Percentiles rank a stretch among this genome's conserved stretches.
phyloP scores from a whole-genome alignment of 2,329 filamentous ascomycete genomes.

The Beauveria bassiana region DNA sequence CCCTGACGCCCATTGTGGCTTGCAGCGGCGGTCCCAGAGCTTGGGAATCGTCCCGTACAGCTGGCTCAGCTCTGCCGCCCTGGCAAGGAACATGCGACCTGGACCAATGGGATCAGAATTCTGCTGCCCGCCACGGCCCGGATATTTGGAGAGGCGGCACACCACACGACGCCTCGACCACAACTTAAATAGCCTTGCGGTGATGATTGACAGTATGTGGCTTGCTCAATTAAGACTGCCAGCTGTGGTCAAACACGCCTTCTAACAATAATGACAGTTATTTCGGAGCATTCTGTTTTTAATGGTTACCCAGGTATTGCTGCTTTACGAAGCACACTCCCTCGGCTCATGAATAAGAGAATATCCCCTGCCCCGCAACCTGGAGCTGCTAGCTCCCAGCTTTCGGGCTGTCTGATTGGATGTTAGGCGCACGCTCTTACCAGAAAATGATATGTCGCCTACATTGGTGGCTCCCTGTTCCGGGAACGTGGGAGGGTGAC shows the following conservation, averaged over 20 bases:
- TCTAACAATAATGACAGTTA: background rate
- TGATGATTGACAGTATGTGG: background rate
- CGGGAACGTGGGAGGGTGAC: constrained; percentile 2
- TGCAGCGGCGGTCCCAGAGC: background rate
- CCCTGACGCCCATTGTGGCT: background rate
- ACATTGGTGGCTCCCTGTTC: constrained; percentile 6
- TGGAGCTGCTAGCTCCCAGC: background rate
- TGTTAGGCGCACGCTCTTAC: constrained; percentile 7
- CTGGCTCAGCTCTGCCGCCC: constrained; percentile 4
- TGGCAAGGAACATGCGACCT: background rate
- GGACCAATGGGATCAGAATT: background rate
- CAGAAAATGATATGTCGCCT: constrained; percentile 15
- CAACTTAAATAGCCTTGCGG: background rate
- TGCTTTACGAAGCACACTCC: background rate
- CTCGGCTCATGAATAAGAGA: background rate
- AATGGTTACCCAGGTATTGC: background rate
- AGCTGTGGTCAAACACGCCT: background rate
- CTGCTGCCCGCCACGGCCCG: constrained; percentile 1
- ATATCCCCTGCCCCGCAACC: background rate
- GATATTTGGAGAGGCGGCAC: background rate
- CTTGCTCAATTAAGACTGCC: background rate
- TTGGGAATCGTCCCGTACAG: background rate
- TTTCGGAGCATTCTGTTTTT: background rate
- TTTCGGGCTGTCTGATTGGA: constrained; percentile 14
- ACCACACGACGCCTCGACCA: background rate